phyloP scores from a whole-genome alignment of 2,329 filamentous ascomycete genomes.

The Neofusicoccum parvum region DNA sequence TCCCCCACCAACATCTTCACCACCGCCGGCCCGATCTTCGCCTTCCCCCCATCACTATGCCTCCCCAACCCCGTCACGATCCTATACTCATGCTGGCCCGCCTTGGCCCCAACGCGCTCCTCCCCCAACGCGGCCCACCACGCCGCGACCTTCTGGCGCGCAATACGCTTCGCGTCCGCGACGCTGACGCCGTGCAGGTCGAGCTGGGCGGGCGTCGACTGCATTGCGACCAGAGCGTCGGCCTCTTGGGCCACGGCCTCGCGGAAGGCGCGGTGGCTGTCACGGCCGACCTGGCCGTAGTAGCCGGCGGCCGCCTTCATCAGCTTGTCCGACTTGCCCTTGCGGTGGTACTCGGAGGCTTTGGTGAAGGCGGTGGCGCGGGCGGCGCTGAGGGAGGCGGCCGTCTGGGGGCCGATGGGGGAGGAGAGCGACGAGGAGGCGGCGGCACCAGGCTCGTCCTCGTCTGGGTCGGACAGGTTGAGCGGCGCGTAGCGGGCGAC shows the following conservation, averaged over 20 bases:
- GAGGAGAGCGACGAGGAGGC: constrained; percentile 28
- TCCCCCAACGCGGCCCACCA: constrained; percentile 82
- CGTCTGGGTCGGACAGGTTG: constrained; percentile 35
- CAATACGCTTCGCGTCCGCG: constrained; percentile 77
- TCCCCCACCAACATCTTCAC: constrained; percentile 71
- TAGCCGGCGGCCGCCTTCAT: constrained; percentile 76
- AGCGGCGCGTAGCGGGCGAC: constrained; percentile 50
- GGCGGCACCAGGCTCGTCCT: constrained; percentile 29
- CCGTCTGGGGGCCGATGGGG: constrained; percentile 42
- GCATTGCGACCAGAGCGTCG: constrained; percentile 67
- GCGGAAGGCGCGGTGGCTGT: constrained; percentile 61
- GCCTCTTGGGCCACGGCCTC: constrained; percentile 66
- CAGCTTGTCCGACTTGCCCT: constrained; percentile 68
- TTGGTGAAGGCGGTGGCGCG: constrained; percentile 57
- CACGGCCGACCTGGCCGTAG: constrained; percentile 71
- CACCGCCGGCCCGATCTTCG: constrained; percentile 78
- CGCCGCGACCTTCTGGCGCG: constrained; percentile 62
- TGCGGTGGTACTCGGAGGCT: constrained; percentile 61
- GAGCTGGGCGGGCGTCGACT: constrained; percentile 63
- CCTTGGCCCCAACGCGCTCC: constrained; percentile 52
- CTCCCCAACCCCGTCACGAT: constrained; percentile 81
- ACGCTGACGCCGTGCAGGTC: constrained; percentile 87
- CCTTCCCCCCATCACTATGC: constrained; percentile 76
- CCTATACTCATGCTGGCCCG: constrained; percentile 57
- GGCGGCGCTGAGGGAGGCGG: constrained; percentile 47